Conservation (phyloP, 805 yeast species). For the Yarrowia phangngaensis region DNA sequence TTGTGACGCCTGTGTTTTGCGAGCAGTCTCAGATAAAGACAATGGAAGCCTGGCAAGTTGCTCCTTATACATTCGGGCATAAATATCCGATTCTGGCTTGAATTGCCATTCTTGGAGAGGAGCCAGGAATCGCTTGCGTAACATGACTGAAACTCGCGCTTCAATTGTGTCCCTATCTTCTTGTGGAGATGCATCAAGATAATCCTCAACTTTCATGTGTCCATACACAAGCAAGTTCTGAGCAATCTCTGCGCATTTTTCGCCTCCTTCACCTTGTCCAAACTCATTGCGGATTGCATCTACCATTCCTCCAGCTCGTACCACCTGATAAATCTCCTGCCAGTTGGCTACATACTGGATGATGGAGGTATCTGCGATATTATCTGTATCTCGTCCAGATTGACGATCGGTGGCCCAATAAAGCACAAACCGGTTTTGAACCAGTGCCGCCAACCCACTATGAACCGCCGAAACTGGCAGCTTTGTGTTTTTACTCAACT, state of each 20-base stretch:
- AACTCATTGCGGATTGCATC: slow-evolving; percentile 38
- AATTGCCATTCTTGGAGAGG: slow-evolving; percentile 46
- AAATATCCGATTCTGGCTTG: slow-evolving; percentile 37
- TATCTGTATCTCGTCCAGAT: slow-evolving; percentile 7
- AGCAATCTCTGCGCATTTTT: slow-evolving; percentile 53
- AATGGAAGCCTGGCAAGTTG: slow-evolving; percentile 30
- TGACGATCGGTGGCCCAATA: slow-evolving; percentile 47
- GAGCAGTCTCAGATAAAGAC: slow-evolving; percentile 51
- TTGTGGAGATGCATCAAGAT: slow-evolving; percentile 35
- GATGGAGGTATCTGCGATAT: not conserved
- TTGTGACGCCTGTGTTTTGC: slow-evolving; percentile 59
- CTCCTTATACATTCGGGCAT: slow-evolving; percentile 30
- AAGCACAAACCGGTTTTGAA: slow-evolving; percentile 73
- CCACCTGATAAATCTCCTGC: slow-evolving; percentile 56
- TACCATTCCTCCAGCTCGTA: slow-evolving; percentile 77
- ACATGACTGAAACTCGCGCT: slow-evolving; percentile 44
- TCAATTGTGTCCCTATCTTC: slow-evolving; percentile 38
- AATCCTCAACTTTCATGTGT: slow-evolving; percentile 56
- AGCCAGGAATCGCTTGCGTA: slow-evolving; percentile 49
- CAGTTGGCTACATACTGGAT: slow-evolving; percentile 57
- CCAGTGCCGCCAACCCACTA: slow-evolving; percentile 65
- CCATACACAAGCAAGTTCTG: slow-evolving; percentile 72
- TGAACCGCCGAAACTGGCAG: slow-evolving; percentile 53
- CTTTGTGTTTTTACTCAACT: slow-evolving; percentile 48
- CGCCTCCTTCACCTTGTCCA: slow-evolving; percentile 35